These are phyloP conservation scores for Aspergillus saccharolyticus DNA, from an alignment of 495 filamentous ascomycete species.

Conservation along the genomic window DNA sequence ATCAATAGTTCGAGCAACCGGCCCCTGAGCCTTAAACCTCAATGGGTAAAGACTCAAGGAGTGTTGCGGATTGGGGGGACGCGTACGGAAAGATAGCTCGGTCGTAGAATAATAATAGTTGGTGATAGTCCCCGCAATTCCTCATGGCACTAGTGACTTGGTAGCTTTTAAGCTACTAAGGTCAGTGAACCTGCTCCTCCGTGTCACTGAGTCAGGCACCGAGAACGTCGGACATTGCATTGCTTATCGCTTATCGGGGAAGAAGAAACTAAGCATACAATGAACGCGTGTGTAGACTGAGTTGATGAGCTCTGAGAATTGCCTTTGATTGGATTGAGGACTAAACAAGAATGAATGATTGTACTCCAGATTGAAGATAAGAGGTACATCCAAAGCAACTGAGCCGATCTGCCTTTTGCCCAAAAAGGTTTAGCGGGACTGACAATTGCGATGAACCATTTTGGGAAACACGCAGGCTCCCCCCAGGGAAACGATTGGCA, in stretches of 20 bases:
- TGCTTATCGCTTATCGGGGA: neutral
- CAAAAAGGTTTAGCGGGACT: constrained; percentile 4
- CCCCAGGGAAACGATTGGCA: constrained; percentile 10
- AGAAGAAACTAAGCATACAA: too few species aligned
- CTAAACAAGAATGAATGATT: neutral
- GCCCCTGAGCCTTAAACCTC: constrained; percentile 6
- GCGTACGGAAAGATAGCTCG: constrained; percentile 12
- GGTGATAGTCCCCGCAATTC: constrained; percentile 9
- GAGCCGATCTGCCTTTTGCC: constrained; percentile 6
- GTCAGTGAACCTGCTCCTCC: constrained; percentile 9
- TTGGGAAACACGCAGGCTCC: constrained; percentile 11
- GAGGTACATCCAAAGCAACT: neutral
- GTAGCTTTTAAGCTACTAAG: neutral
- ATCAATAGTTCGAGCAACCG: constrained; percentile 24
- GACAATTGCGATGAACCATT: neutral
- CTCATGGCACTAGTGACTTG: constrained; percentile 7
- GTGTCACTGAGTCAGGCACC: constrained; percentile 15
- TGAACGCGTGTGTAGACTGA: too few species aligned
- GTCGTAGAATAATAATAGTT: constrained; percentile 1
- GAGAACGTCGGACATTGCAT: too few species aligned
- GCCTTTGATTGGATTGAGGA: too few species aligned
- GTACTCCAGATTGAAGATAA: neutral
- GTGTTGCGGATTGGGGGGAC: constrained; percentile 10
- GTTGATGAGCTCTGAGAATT: too few species aligned
- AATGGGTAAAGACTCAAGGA: constrained; percentile 9